Evolutionary conservation across 2,329 filamentous ascomycete species (phyloP).

Genomic region (Cladosporium sp.): DNA sequence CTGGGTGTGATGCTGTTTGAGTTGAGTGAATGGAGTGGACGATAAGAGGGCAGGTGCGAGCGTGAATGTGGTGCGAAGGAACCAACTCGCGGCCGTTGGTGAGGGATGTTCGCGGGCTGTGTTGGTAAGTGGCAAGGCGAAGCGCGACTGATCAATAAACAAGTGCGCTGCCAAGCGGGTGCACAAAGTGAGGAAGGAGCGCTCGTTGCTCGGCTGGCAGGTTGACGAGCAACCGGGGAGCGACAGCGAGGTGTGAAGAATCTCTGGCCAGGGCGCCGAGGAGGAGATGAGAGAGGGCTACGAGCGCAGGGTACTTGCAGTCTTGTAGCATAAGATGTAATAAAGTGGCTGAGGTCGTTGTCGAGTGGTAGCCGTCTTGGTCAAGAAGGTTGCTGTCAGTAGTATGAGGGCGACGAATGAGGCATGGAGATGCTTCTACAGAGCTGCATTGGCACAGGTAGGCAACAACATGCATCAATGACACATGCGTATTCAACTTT

Average conservation of each 20-base stretch:
- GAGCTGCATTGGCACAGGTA: not conserved
- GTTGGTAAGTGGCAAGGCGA: not conserved
- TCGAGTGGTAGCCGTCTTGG: not conserved
- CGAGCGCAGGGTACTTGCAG: not conserved
- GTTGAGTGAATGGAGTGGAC: not conserved
- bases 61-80: not conserved
- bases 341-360: not conserved
- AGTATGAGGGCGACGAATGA: not conserved
- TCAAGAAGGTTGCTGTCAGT: not conserved
- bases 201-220: not conserved
- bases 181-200: constrained; percentile 3
- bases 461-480: not conserved
- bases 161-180: not conserved
- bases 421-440: not conserved
- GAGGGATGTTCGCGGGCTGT: not conserved
- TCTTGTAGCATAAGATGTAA: not conserved
- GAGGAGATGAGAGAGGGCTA: not conserved
- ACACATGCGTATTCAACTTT: not conserved
- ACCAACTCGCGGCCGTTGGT: not conserved
- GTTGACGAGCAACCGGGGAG: not conserved
- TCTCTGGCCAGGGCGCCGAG: not conserved
- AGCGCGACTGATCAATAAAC: not conserved
- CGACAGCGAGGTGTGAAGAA: not conserved
- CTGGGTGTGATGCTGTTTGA: not conserved
- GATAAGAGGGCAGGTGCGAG: not conserved